Evolutionary conservation across 2,329 filamentous ascomycete genomes (phyloP).

Genomic region (Niveomyces coronatus): DNA sequence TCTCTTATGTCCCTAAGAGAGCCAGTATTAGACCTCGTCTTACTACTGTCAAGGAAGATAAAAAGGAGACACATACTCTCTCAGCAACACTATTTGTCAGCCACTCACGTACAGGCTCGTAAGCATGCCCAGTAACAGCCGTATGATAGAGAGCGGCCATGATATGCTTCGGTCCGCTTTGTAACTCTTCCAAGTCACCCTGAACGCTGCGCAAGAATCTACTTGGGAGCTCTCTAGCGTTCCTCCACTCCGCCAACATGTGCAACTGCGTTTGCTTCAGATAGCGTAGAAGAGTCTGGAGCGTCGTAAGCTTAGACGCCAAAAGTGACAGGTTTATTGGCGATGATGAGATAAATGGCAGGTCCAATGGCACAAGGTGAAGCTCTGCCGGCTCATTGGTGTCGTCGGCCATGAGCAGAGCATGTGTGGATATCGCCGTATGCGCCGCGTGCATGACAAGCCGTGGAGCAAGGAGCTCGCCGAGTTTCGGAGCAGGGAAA

Average conservation of each 20-base stretch:
- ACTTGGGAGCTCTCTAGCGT: constrained; percentile 65
- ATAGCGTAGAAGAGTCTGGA: constrained; percentile 82
- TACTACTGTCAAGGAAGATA: no score
- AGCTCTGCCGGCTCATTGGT: constrained; percentile 22
- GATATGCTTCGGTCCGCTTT: constrained; percentile 49
- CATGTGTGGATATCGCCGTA: constrained; percentile 63
- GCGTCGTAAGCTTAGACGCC: constrained; percentile 73
- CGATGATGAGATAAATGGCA: constrained; percentile 71
- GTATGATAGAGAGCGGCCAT: constrained; percentile 74
- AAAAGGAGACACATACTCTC: constrained; percentile 46
- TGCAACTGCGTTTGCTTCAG: constrained; percentile 70
- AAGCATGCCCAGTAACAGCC: constrained; percentile 72
- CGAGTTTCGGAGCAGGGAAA: constrained; percentile 40
- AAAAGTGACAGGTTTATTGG: constrained; percentile 75
- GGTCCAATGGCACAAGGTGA: constrained; percentile 63
- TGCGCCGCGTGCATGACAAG: constrained; percentile 59
- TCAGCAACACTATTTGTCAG: constrained; percentile 74
- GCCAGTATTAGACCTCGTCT: no score
- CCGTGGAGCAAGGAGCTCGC: constrained; percentile 17
- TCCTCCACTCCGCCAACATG: constrained; percentile 74
- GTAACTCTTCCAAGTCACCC: constrained; percentile 55
- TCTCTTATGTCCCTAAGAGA: constrained; percentile 75
- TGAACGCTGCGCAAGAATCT: constrained; percentile 71
- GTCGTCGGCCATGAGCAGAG: constrained; percentile 47
- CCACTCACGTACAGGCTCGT: constrained; percentile 72